Evolutionary conservation across 768 basidiomycete genomes (phyloP), one percentile per base, ranked within the genome.

Genomic region (Hygrophoropsis aurantiaca): DNA sequence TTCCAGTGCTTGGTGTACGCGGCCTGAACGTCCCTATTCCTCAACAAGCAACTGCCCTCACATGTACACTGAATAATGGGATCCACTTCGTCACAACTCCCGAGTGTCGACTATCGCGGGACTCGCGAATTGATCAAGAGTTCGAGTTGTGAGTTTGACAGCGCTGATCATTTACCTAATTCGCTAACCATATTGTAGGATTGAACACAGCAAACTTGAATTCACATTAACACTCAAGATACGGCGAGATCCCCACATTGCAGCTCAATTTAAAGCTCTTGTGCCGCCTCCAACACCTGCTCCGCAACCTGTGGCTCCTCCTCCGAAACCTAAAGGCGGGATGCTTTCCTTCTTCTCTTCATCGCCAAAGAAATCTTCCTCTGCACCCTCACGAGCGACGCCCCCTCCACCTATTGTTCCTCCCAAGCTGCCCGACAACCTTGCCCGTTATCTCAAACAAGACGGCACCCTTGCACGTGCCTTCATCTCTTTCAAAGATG

Each of bases 81-180:
- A 94, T 97, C 41, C 94, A 97, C 65, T 94, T 87, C 53, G 94
- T 97, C 27, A 90, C 89, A 4, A 97, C 91, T 7, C 92, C 89
- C 1, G 87, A 90, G 58, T 80, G 75, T 44, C 71, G 74, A n/a
- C 63, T 94, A 3, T 72, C 64, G 23, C 59, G 64, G 34, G 81
- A 86, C 39, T 77, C 79, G 43, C 73, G 74, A 10, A 86, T 94
- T 45, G 85, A 90, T 39, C 90, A 93, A 62, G 92, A 94, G 62
- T 94, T 94, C 57, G 92, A 94, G 58, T 71, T 94, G 90, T 93
- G 62, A 41, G 90, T 74, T 4, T 40, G 32, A 35, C 5, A 8
- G 2, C 27, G 7, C 21, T 24, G 6, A 33, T 48, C 24, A 2
- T 9, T 30, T 37, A 19, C 2, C 11, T 21, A 10, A 11, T 26